phyloP scores from a whole-genome alignment of 2,329 filamentous ascomycete genomes.

The Xylariaceae sp. region DNA sequence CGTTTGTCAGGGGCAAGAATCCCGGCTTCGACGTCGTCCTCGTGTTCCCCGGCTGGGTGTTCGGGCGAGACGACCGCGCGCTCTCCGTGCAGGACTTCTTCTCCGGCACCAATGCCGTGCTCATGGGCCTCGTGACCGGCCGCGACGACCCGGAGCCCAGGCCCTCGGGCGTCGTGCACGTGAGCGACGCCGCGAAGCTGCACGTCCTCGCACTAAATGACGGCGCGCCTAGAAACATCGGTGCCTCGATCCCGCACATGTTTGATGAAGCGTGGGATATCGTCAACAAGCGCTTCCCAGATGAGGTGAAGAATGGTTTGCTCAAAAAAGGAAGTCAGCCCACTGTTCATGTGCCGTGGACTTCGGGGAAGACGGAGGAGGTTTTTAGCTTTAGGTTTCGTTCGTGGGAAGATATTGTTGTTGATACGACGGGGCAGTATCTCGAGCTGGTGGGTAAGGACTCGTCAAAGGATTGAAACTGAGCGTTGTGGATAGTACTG shows the following conservation, averaged over 20 bases:
- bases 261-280: slow-evolving; percentile 12
- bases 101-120: slow-evolving; percentile 5
- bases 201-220: slow-evolving; percentile 6
- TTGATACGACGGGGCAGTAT: slow-evolving; percentile 1
- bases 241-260: slow-evolving; percentile 4
- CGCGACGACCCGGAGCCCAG: background rate
- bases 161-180: slow-evolving; percentile 7
- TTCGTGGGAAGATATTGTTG: slow-evolving; percentile 4
- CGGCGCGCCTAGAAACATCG: slow-evolving; percentile 8
- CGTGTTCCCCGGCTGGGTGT: slow-evolving; percentile 13
- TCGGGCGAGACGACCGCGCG: slow-evolving; percentile 11
- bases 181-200: slow-evolving; percentile 8
- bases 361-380: slow-evolving; percentile 2
- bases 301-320: slow-evolving; percentile 8
- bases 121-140: slow-evolving; percentile 7
- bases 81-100: slow-evolving; percentile 3
- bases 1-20: slow-evolving; percentile 8
- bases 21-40: slow-evolving; percentile 5
- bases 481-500: no score
- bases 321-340: slow-evolving; percentile 9
- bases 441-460: slow-evolving; percentile 5
- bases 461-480: no score
- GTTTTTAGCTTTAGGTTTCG: slow-evolving; percentile 2
- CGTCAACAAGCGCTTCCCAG: slow-evolving; percentile 10
- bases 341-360: slow-evolving; percentile 3